Percentiles rank a stretch among this genome's conserved stretches.
These are phyloP conservation scores for Sherardia arvensis DNA, from an alignment of 257 asterid species.

Conservation along the genomic window DNA sequence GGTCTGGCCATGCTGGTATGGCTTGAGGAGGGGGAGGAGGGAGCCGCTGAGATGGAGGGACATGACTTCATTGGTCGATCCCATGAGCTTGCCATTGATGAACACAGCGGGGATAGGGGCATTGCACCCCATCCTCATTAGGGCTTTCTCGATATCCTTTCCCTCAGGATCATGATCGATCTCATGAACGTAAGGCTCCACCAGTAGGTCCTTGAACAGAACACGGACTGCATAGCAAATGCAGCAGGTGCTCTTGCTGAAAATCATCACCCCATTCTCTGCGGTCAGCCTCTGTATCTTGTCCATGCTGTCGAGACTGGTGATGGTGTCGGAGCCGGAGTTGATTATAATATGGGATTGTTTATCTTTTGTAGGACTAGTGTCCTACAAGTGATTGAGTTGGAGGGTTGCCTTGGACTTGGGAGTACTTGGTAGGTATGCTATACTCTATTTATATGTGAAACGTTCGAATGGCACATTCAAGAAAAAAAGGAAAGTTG, in stretches of 20 bases:
- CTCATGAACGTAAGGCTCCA: constrained; percentile 11
- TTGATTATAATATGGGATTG: neutral
- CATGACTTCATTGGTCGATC: constrained; percentile 32
- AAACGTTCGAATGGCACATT: neutral
- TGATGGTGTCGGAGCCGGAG: neutral
- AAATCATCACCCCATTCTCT: constrained; percentile 18
- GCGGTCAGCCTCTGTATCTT: constrained; percentile 11
- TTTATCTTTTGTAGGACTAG: neutral
- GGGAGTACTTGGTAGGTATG: constrained; percentile 6
- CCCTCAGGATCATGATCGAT: constrained; percentile 25
- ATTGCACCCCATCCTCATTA: constrained; percentile 19
- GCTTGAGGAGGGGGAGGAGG: constrained; percentile 20
- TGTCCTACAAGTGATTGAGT: neutral
- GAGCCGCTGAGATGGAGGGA: constrained; percentile 29
- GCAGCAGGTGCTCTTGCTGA: constrained; percentile 31
- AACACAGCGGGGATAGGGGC: constrained; percentile 22
- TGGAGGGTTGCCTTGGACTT: constrained; percentile 10
- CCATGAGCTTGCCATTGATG: constrained; percentile 22
- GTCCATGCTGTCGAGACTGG: constrained; percentile 10
- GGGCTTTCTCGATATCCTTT: constrained; percentile 25
- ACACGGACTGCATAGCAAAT: constrained; percentile 21
- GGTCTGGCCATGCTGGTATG: constrained; percentile 11
- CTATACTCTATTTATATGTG: constrained; percentile 22
- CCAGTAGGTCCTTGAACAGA: constrained; percentile 20
- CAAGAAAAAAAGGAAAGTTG: constrained; percentile 12